Evolutionary conservation across 805 yeast genomes (phyloP).

Genomic region (Komagataella ulmi): DNA sequence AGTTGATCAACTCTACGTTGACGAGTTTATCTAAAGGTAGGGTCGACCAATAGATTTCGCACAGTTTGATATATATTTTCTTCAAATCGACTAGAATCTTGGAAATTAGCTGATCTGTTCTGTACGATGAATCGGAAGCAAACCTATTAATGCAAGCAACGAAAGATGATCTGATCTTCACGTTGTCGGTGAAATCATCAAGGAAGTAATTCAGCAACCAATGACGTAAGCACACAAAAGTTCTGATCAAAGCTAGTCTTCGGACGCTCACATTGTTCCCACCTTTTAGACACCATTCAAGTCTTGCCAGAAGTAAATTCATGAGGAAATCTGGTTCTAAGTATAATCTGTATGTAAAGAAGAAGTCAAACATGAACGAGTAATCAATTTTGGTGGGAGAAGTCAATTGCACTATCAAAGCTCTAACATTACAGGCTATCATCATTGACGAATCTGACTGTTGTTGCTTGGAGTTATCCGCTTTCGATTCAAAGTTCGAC

Average conservation of each 20-base stretch:
- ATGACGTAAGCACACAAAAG: conserved; percentile 79
- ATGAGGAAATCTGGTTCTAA: conserved; percentile 44
- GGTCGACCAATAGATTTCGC: conserved; percentile 19
- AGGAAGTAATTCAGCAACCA: conserved; percentile 83
- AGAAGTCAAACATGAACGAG: conserved; percentile 70
- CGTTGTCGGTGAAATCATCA: conserved; percentile 60
- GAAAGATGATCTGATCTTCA: conserved; percentile 31
- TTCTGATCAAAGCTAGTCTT: conserved; percentile 56
- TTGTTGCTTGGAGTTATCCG: background rate
- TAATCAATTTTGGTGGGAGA: conserved; percentile 70
- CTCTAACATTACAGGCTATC: conserved; percentile 2
- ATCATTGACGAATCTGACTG: background rate
- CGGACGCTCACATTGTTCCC: background rate
- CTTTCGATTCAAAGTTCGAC: background rate
- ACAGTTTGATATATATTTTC: conserved; percentile 16
- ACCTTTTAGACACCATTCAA: conserved; percentile 50
- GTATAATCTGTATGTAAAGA: conserved; percentile 69
- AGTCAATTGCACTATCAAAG: conserved; percentile 48
- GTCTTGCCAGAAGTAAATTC: conserved; percentile 46
- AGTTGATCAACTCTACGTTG: conserved; percentile 9
- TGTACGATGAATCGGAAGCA: conserved; percentile 10
- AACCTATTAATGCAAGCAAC: conserved; percentile 27
- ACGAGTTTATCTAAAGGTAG: conserved; percentile 10
- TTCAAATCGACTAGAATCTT: conserved; percentile 18
- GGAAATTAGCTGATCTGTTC: conserved; percentile 6